These are phyloP conservation scores for Trichoderma orchidacearum DNA, from an alignment of 495 filamentous ascomycete genomes.

Conservation along the genomic window DNA sequence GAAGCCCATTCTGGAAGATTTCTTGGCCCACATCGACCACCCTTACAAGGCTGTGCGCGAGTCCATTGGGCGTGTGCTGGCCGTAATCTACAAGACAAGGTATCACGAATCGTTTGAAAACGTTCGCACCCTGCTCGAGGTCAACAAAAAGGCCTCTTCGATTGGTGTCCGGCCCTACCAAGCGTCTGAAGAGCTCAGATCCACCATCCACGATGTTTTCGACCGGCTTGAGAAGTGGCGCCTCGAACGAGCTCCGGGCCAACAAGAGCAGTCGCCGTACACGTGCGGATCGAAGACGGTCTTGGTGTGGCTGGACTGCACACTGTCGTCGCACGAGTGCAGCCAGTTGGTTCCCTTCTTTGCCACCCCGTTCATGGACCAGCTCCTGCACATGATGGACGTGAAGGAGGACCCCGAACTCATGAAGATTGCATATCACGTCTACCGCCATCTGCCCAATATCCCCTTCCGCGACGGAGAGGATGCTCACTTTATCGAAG, in stretches of 20 bases:
- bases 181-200: slow-evolving; percentile 59
- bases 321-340: slow-evolving; percentile 83
- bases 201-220: slow-evolving; percentile 66
- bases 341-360: slow-evolving; percentile 86
- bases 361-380: slow-evolving; percentile 72
- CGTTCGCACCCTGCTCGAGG: slow-evolving; percentile 57
- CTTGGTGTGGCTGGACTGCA: slow-evolving; percentile 86
- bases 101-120: slow-evolving; percentile 87
- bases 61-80: slow-evolving; percentile 81
- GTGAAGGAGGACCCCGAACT: slow-evolving; percentile 97
- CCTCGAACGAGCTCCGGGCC: slow-evolving; percentile 67
- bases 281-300: slow-evolving; percentile 95
- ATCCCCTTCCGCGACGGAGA: slow-evolving; percentile 83
- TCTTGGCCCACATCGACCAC: slow-evolving; percentile 84
- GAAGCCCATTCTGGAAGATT: slow-evolving; percentile 77
- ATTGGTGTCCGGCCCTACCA: slow-evolving; percentile 76
- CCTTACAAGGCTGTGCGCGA: slow-evolving; percentile 96
- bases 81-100: slow-evolving; percentile 72
- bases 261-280: slow-evolving; percentile 87
- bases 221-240: slow-evolving; percentile 76
- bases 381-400: slow-evolving; percentile 99
- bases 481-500: slow-evolving; percentile 67
- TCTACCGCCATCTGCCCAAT: slow-evolving; percentile 93
- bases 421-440: slow-evolving; percentile 87
- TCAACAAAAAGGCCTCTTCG: slow-evolving; percentile 65